Evolutionary conservation across 345 rosid genomes (phyloP).

Genomic region (Arabidopsis arenosa): DNA sequence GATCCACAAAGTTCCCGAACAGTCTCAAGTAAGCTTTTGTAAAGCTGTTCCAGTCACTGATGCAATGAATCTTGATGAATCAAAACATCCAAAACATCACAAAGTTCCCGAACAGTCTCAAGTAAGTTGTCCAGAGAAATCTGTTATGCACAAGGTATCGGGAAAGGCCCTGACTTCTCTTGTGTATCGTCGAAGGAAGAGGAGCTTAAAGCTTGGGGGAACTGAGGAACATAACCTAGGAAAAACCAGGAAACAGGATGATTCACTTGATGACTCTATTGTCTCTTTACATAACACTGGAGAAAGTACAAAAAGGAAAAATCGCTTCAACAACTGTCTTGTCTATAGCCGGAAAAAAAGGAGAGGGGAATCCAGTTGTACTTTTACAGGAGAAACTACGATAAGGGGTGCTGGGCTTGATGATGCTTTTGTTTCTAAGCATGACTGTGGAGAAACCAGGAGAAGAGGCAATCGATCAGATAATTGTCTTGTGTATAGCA

Average conservation of each 20-base stretch:
- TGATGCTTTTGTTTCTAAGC: slow-evolving; percentile 30
- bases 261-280: slow-evolving; percentile 33
- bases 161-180: slow-evolving; percentile 45
- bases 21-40: slow-evolving; percentile 46
- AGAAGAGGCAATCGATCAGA: slow-evolving; percentile 28
- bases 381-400: slow-evolving; percentile 14
- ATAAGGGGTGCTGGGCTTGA: slow-evolving; percentile 27
- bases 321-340: slow-evolving; percentile 39
- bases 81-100: slow-evolving; percentile 42
- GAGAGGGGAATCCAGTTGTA: slow-evolving; percentile 25
- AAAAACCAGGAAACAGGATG: slow-evolving; percentile 25
- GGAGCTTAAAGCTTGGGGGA: slow-evolving; percentile 36
- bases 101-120: not conserved
- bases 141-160: slow-evolving; percentile 52
- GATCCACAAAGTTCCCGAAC: slow-evolving; percentile 55
- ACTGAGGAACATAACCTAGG: slow-evolving; percentile 18
- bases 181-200: slow-evolving; percentile 73
- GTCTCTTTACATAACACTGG: slow-evolving; percentile 28
- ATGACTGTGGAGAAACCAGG: slow-evolving; percentile 34
- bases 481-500: slow-evolving; percentile 33
- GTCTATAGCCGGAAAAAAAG: slow-evolving; percentile 42
- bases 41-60: slow-evolving; percentile 47
- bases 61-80: slow-evolving; percentile 46
- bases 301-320: slow-evolving; percentile 32
- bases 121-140: slow-evolving; percentile 48